Percentiles rank a stretch among this genome's conserved stretches.
These are phyloP conservation scores for Chytridiales sp. DNA, from an alignment of 371 early-diverging fungal genomes.

Conservation along the genomic window DNA sequence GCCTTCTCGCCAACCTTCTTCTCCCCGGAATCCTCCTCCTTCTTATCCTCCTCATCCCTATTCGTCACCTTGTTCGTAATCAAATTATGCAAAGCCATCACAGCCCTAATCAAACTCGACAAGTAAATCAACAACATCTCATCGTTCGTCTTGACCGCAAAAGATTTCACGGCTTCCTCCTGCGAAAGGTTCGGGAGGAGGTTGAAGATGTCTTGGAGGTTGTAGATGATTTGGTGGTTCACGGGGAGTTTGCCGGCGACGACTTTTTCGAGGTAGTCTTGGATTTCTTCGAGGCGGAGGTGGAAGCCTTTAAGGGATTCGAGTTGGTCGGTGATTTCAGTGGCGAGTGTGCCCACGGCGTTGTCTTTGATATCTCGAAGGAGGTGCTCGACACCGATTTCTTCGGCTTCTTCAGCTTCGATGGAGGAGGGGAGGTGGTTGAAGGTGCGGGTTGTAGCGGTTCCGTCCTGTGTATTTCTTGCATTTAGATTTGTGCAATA, in stretches of 20 bases:
- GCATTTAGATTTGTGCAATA: no score
- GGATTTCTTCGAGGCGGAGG: conserved; percentile 79
- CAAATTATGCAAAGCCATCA: conserved; percentile 93
- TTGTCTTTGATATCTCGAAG: conserved; percentile 98
- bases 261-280: conserved; percentile 83
- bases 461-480: conserved; percentile 95
- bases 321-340: conserved; percentile 83
- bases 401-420: conserved; percentile 99
- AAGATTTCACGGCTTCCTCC: conserved; percentile 69
- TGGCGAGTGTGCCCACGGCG: conserved; percentile 89
- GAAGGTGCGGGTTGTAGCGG: conserved; percentile 92
- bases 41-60: conserved; percentile 47
- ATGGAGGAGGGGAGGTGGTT: conserved; percentile 93
- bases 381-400: conserved; percentile 99
- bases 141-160: conserved; percentile 94
- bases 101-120: conserved; percentile 82
- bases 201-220: conserved; percentile 96
- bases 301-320: conserved; percentile 86
- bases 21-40: conserved; percentile 19
- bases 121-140: conserved; percentile 90
- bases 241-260: conserved; percentile 81
- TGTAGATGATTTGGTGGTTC: conserved; percentile 94
- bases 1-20: not conserved
- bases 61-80: conserved; percentile 72
- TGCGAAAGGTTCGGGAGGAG: conserved; percentile 84